Conservation (phyloP, 805 yeast species). For the Hanseniaspora mollemarum region DNA sequence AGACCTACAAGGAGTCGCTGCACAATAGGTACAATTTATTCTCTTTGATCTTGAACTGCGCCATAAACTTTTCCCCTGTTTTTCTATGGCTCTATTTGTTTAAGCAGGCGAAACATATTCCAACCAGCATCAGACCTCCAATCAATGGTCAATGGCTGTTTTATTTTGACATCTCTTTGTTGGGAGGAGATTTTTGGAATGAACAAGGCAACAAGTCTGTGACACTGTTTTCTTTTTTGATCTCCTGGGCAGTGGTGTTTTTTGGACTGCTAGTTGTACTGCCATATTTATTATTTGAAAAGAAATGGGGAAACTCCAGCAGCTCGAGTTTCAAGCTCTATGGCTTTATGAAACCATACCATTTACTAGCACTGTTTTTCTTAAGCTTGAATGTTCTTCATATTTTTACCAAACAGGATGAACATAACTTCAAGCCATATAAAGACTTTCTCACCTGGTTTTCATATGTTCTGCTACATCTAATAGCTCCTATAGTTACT, state of each 20-base stretch:
- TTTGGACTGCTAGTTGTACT: not conserved
- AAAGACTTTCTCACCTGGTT: conserved; percentile 52
- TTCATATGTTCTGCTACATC: conserved; percentile 51
- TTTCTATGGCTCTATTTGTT: conserved; percentile 46
- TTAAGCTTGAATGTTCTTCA: conserved; percentile 38
- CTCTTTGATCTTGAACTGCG: conserved; percentile 35
- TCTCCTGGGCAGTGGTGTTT: conserved; percentile 9
- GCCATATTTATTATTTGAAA: conserved; percentile 21
- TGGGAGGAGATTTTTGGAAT: conserved; percentile 28
- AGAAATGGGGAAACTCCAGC: conserved; percentile 29
- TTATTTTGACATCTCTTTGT: conserved; percentile 24
- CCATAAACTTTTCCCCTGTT: conserved; percentile 42
- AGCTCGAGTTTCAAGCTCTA: conserved; percentile 17
- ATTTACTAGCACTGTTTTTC: conserved; percentile 18
- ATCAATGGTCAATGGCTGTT: conserved; percentile 42
- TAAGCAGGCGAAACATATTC: conserved; percentile 49
- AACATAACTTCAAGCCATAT: conserved; percentile 31
- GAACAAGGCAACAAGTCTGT: conserved; percentile 23
- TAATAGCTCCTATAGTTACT: conserved; percentile 49
- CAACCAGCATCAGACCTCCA: conserved; percentile 42
- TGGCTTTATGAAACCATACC: conserved; percentile 19
- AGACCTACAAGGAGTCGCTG: conserved; percentile 2
- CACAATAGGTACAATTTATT: conserved; percentile 33
- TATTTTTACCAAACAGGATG: conserved; percentile 31
- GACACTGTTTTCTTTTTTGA: conserved; percentile 10